These are phyloP conservation scores for Phytophthora meadii DNA, from an alignment of 352 stramenopile species.

Conservation along the genomic window DNA sequence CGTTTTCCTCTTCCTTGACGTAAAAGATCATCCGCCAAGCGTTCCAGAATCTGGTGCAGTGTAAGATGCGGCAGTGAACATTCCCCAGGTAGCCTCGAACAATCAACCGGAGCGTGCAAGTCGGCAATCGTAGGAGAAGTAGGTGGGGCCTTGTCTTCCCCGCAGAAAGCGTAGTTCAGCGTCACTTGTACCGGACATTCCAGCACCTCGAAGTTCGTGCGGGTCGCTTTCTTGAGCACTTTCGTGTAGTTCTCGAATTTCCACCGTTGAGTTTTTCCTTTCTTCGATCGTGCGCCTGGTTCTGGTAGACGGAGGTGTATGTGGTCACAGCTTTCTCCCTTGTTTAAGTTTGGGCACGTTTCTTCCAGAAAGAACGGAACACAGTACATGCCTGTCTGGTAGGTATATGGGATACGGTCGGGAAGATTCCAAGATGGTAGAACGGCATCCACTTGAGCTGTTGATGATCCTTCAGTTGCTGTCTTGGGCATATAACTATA, in stretches of 20 bases:
- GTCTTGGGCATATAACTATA: slow-evolving; percentile 43
- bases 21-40: slow-evolving; percentile 51
- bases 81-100: slow-evolving; percentile 36
- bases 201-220: slow-evolving; percentile 14
- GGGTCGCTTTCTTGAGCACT: slow-evolving; percentile 29
- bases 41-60: slow-evolving; percentile 60
- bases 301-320: slow-evolving; percentile 45
- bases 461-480: slow-evolving; percentile 2
- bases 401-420: slow-evolving; percentile 66
- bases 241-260: slow-evolving; percentile 51
- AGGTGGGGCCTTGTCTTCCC: slow-evolving; percentile 20
- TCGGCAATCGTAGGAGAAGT: slow-evolving; percentile 14
- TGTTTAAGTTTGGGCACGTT: slow-evolving; percentile 43
- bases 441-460: neutral
- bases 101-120: slow-evolving; percentile 34
- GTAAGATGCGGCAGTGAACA: slow-evolving; percentile 58
- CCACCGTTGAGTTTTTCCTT: slow-evolving; percentile 30
- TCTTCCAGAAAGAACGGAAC: slow-evolving; percentile 52
- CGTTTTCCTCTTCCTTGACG: slow-evolving; percentile 38
- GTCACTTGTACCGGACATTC: slow-evolving; percentile 18
- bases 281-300: slow-evolving; percentile 4
- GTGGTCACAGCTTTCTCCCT: slow-evolving; percentile 43
- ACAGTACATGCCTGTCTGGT: slow-evolving; percentile 62
- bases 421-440: slow-evolving; percentile 56
- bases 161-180: slow-evolving; percentile 54